Evolutionary conservation across 345 rosid genomes (phyloP), one percentile per base, ranked within the genome.

Genomic region (Hibiscus tridactylites): DNA sequence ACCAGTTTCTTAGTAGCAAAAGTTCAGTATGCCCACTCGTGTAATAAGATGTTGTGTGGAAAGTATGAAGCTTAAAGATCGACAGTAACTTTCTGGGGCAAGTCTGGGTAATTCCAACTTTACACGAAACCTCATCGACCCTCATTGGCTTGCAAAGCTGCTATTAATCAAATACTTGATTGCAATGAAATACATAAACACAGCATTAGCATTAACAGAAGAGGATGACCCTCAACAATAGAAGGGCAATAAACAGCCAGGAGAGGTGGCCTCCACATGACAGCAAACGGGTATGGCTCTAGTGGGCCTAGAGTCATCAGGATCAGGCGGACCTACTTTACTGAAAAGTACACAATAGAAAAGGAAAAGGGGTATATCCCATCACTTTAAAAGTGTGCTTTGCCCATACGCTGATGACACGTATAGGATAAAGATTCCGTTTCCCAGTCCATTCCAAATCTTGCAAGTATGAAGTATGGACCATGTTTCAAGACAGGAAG

Each of bases 351-450:
- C 69, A 44, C 12, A 62, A 70, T 53, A 17, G 12, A 69, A 73
- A 69, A 46, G 76, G 61, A 29, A 26, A 60, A 71, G 12, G 26
- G 58, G 61, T 70, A 39, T 46, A 76, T 67, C 71, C 72, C 54
- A 77, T 73, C 70, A 65, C 74, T 83, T 29, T 74, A 76, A 78
- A 74, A 65, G 15, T 61, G 80, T 76, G 79, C 77, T 72, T 67
- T 63, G 76, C 76, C 88, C 83, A 76, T 80, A 68, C 76, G 47
- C 37, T 28, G 16, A 53, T 59, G 75, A 26, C 85, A 68, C 63
- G 19, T 63, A 68, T 11, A 78, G 72, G 84, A 80, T 83, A 79
- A 74, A 79, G 80, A 73, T 80, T 74, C 71, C 21, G 8, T 37
- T 70, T 74, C 44, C 65, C 65, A 74, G 61, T 71, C 52, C 74